Base-by-base conservation (phyloP, 2,329 filamentous ascomycete species). In the Helminthosporium solani region DNA sequence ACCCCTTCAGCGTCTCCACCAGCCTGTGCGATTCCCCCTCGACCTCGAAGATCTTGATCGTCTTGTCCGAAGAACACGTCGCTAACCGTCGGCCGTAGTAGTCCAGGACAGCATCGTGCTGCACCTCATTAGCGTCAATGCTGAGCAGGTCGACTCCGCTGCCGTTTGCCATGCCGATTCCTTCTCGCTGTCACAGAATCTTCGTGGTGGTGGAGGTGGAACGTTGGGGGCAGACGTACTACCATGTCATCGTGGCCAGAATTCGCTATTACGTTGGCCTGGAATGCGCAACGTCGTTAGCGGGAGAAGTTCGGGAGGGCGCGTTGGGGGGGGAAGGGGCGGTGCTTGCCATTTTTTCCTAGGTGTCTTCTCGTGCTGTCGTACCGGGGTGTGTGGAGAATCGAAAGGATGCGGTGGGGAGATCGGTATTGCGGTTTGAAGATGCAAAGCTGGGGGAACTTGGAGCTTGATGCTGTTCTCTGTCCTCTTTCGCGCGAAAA, bases 211-310 rank as follows among this genome's bases (percentile, higher is more conserved):
- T 36, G 44, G 38, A 42, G 21, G 15, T 16, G 6, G 15, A 40
- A 18, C 27, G 35, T 28, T 38, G 44, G 18, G 46, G 27, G 45
- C 42, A 27, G 59, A 83, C 88, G 67, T 90, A 97, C 92, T 82
- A 99, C 96, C 92, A 97, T 97, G 72, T 96, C 92, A 86, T 97
- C 92, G 78, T 99, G 94, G 68, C 87, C 87, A 52, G 86, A 87
- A 73, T 89, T 90, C 56, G 86, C 82, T 73, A 91, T 90, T 64
- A 89, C 84, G 77, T 91, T 87, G 77, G 86, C 81, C 84, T 86
- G 51, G 42, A 57, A 56, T 53, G 53, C 27, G 53, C 58, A 36
- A 52, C 56, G 53, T 51, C 54, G 54, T 68, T 61, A 68, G 64
- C 57, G 56, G 59, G 48, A 41, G 36, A 57, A 61, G 47, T 49